Conservation (phyloP, 1,284 basidiomycete species). For the Malassezia equina region DNA sequence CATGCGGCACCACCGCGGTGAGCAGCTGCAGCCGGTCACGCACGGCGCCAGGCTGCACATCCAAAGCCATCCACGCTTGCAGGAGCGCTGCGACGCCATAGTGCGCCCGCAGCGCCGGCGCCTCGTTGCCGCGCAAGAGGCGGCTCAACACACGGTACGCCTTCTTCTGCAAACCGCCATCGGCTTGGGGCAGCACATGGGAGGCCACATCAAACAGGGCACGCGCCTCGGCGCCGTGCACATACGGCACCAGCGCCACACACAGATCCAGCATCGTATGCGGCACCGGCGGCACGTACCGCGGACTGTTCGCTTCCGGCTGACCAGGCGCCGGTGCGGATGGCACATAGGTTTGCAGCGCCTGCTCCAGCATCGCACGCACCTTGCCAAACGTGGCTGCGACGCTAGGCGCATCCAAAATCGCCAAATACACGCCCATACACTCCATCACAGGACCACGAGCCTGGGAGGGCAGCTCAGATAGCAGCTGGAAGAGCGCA, state of each 20-base stretch:
- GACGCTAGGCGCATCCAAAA: slow-evolving; percentile 58
- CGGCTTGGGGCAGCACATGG: slow-evolving; percentile 53
- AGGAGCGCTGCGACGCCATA: slow-evolving; percentile 27
- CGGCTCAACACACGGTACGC: slow-evolving; percentile 78
- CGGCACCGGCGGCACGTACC: slow-evolving; percentile 51
- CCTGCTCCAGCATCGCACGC: slow-evolving; percentile 63
- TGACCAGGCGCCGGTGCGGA: slow-evolving; percentile 11
- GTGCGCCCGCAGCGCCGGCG: slow-evolving; percentile 16
- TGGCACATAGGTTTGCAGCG: slow-evolving; percentile 51
- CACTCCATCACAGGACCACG: slow-evolving; percentile 79
- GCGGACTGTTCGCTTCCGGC: slow-evolving; percentile 16
- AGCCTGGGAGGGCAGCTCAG: slow-evolving; percentile 65
- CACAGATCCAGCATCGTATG: slow-evolving; percentile 83
- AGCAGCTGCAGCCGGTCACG: slow-evolving; percentile 70
- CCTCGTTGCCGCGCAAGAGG: slow-evolving; percentile 26
- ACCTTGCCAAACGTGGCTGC: slow-evolving; percentile 72
- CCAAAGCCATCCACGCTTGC: slow-evolving; percentile 37
- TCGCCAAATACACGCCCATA: slow-evolving; percentile 72
- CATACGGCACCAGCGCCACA: slow-evolving; percentile 64
- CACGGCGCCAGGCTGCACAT: slow-evolving; percentile 74
- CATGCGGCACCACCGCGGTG: slow-evolving; percentile 60
- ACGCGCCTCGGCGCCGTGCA: slow-evolving; percentile 26
- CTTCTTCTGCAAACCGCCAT: slow-evolving; percentile 87
- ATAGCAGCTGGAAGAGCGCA: slow-evolving; percentile 93
- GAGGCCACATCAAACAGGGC: slow-evolving; percentile 56